Base-by-base conservation (phyloP, 2,329 filamentous ascomycete genomes). In the Ascochyta koolunga region DNA sequence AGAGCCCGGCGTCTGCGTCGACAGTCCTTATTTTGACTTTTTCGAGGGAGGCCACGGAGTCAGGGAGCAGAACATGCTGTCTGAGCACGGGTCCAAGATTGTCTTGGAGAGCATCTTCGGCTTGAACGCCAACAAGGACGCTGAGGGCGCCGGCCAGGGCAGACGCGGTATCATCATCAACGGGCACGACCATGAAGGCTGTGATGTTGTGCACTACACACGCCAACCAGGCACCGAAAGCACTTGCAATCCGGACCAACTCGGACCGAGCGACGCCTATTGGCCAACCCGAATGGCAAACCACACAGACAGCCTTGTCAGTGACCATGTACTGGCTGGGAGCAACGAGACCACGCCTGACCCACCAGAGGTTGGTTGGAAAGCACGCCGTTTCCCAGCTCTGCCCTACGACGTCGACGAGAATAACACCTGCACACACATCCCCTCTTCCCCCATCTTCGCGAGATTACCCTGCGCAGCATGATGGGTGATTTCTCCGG, bases 401-500 rank as follows among this genome's bases (percentile, higher is more conserved):
- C 51, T 33, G 22, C 59, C 51, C 1, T 63, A 60, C 38, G 56
- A 59, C 13, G 69, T 73, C 4, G 63, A 83, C 2, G 85, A 49
- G 8, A 19, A 48, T 7, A 44, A 50, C 11, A 16, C 45, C 15
- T 69, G 67, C 40, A 62, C 59, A 1, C 29, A 36, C 25, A 63
- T 69, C 15, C 45, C 39, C 16, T 40, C n/a, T 19, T 50, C 57
- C 68, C 89, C 0, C 89, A 89, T 0, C 79, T 97, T 5, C 82
- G 93, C 24, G 95, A 99, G 76, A 86, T 98, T 60, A 99, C 95
- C 0, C 89, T 99, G 2, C 87, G 93, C 54, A 96, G 91, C 74
- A 98, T 99, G 92, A 99, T 99, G 95, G 95, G 95, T 50, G 90
- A 90, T 51, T 99, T 89, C 75, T 88, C 86, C n/a, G 95, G 95